Conservation (phyloP, 1,284 basidiomycete species). For the Fistulinella cinereoalba region DNA sequence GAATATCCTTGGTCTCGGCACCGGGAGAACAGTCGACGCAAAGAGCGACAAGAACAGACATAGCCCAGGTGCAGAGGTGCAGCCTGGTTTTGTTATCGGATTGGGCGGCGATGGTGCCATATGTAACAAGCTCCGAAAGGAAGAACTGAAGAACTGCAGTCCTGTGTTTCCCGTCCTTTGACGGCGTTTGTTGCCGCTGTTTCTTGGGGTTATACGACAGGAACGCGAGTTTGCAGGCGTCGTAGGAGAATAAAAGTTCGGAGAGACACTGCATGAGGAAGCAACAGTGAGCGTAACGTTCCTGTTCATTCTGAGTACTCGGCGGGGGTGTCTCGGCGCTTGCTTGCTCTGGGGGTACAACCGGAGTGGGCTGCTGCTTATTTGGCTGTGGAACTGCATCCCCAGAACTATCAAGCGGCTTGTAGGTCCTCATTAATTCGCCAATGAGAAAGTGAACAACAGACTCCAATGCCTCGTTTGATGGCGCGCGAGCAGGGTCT, state of each 20-base stretch:
- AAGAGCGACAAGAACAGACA: slow-evolving; percentile 88
- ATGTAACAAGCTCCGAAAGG: slow-evolving; percentile 74
- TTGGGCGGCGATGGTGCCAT: slow-evolving; percentile 66
- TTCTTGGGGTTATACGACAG: slow-evolving; percentile 77
- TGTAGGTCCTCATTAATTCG: slow-evolving; percentile 67
- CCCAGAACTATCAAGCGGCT: slow-evolving; percentile 27
- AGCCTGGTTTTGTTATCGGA: slow-evolving; percentile 55
- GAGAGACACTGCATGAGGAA: slow-evolving; percentile 92
- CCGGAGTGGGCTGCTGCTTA: slow-evolving; percentile 14
- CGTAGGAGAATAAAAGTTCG: slow-evolving; percentile 92
- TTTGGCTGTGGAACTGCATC: slow-evolving; percentile 11
- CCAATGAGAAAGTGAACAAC: slow-evolving; percentile 71
- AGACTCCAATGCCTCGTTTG: slow-evolving; percentile 56
- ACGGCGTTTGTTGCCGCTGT: slow-evolving; percentile 51
- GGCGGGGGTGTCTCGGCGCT: slow-evolving; percentile 12
- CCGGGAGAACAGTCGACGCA: slow-evolving; percentile 78
- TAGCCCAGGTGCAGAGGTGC: slow-evolving; percentile 83
- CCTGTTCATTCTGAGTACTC: slow-evolving; percentile 27
- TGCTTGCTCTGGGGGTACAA: slow-evolving; percentile 14
- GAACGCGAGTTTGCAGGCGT: slow-evolving; percentile 86
- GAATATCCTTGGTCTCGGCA: slow-evolving; percentile 73
- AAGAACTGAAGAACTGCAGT: slow-evolving; percentile 73
- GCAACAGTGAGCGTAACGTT: slow-evolving; percentile 65
- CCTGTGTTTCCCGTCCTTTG: slow-evolving; percentile 65
- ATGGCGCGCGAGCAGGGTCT: slow-evolving; percentile 25